These are phyloP conservation scores for Ramalina peruviana DNA, from an alignment of 495 filamentous ascomycete species.

Conservation along the genomic window DNA sequence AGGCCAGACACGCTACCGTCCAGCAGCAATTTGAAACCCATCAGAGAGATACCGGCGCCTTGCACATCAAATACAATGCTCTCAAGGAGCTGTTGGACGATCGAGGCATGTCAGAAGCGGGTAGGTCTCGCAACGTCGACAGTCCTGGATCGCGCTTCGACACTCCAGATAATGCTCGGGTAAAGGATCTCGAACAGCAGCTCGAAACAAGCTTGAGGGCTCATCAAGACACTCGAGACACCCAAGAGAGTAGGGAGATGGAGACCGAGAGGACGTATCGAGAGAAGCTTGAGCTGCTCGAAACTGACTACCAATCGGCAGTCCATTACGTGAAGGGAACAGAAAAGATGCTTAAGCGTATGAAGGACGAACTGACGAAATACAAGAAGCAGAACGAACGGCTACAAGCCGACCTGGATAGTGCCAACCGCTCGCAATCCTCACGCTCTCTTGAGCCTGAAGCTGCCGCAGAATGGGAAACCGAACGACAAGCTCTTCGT, in stretches of 20 bases:
- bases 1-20: slow-evolving; percentile 63
- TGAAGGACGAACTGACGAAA: slow-evolving; percentile 88
- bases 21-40: slow-evolving; percentile 66
- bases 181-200: slow-evolving; percentile 82
- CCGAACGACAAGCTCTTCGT: slow-evolving; percentile 54
- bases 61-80: slow-evolving; percentile 79
- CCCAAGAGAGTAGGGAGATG: slow-evolving; percentile 62
- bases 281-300: slow-evolving; percentile 82
- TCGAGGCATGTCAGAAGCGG: slow-evolving; percentile 52
- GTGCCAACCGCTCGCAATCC: slow-evolving; percentile 24
- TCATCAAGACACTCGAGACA: slow-evolving; percentile 68
- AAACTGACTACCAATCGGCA: slow-evolving; percentile 95
- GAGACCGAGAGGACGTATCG: slow-evolving; percentile 75
- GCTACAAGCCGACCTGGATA: slow-evolving; percentile 64
- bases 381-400: slow-evolving; percentile 78
- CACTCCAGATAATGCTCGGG: slow-evolving; percentile 66
- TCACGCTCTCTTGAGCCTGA: slow-evolving; percentile 31
- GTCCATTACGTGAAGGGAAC: slow-evolving; percentile 99
- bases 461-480: slow-evolving; percentile 53
- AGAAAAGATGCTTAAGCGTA: slow-evolving; percentile 96
- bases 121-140: slow-evolving; percentile 43
- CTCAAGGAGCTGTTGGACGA: slow-evolving; percentile 87
- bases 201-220: slow-evolving; percentile 62
- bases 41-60: slow-evolving; percentile 76
- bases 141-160: slow-evolving; percentile 62